Conservation (phyloP, 1,284 basidiomycete species). For the Cryptococcus depauperatus region DNA sequence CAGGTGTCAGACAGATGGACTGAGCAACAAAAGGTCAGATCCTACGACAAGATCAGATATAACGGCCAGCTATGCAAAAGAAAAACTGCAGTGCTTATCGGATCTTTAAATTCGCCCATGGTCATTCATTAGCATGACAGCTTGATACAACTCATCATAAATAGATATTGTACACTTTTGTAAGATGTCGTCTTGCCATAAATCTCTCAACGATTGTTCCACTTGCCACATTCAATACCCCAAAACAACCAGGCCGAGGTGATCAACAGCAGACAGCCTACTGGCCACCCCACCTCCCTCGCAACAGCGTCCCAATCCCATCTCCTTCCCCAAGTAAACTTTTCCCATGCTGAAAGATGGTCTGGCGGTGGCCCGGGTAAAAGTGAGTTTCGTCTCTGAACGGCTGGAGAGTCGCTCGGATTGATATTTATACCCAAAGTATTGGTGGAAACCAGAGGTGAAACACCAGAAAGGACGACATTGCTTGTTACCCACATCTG, state of each 20-base stretch:
- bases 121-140: too few relatives aligned
- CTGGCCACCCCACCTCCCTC: constrained; percentile 39
- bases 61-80: too few relatives aligned
- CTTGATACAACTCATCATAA: background rate
- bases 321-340: constrained; percentile 31
- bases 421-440: background rate
- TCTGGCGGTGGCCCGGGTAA: constrained; percentile 13
- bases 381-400: background rate
- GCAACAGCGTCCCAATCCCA: constrained; percentile 45
- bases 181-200: background rate
- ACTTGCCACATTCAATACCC: constrained; percentile 27
- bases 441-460: background rate
- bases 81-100: too few relatives aligned
- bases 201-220: constrained; percentile 6
- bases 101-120: too few relatives aligned
- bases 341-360: constrained; percentile 22
- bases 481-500: constrained; percentile 48
- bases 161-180: background rate
- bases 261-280: constrained; percentile 34
- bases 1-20: constrained; percentile 12
- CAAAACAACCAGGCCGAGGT: constrained; percentile 43
- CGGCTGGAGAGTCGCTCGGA: background rate
- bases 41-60: too few relatives aligned
- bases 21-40: too few relatives aligned
- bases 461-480: constrained; percentile 23